Base-by-base conservation (phyloP, 495 filamentous ascomycete genomes). In the Aspergillus hancockii region DNA sequence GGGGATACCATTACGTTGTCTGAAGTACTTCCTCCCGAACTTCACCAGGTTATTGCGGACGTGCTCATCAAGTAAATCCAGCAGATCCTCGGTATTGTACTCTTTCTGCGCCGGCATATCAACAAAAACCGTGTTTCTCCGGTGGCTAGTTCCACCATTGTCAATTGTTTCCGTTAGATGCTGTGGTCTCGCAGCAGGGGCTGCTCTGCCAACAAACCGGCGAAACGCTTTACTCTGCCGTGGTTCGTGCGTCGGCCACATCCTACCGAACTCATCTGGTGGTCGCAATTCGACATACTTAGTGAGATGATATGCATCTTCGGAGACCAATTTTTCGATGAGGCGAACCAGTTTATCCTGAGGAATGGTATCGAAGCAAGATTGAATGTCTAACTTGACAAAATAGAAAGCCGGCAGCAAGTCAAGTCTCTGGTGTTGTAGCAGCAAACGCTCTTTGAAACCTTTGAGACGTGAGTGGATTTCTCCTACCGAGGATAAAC, bases 351-450 rank as follows among this genome's bases (percentile, higher is more conserved):
- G 75, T 4, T 80, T 80, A 38, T 79, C 65, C 64, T 98, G 95
- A 0, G 94, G 94, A 49, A 98, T 97, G 0, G 90, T 96, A 68
- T 98, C 94, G 69, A 97, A 98, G 54, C 94, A 96, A 9, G 91
- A 84, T 69, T 91, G 81, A 28, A 97, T 91, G 70, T 98, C 94
- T 14, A 96, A 76, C 70, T 98, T 98, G 41, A 88, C 92, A 64
- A 98, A 97, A 68, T 88, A 97, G 9, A 92, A 66, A 16, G 66
- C 70, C 10, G 67, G 64, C 12, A 63, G 34, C 9, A 36, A 49
- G 43, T 49, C 7, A 57, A 19, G 12, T 46, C 0, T 32, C 38
- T 12, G 12, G 8, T 40, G 25, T 21, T 16, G 10, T 53, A 54
- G 52, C 4, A 59, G 51, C 52, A 75, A 28, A 3, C 57, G 71